Evolutionary conservation across 2,329 filamentous ascomycete species (phyloP), one percentile per base, ranked within the genome.

Genomic region (Graphilbum sp.): DNA sequence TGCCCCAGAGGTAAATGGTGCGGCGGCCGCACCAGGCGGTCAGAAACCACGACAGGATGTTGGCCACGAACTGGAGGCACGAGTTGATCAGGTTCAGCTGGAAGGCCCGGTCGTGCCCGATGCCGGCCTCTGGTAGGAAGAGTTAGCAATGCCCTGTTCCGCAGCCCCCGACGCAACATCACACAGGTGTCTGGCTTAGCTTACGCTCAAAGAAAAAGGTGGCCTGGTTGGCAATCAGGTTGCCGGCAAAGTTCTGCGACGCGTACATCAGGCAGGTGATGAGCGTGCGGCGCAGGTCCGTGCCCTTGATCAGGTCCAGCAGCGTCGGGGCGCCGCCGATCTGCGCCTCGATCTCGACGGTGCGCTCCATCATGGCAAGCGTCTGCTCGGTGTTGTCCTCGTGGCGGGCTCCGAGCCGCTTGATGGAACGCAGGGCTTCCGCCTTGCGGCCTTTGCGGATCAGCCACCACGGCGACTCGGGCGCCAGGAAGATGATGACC

Each of bases 21-120:
- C 46, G 45, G 16, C 46, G 43, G 21, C 42, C 42, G 15, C 45
- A 36, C 34, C 37, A 41, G 1, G 67, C 66, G 13, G 71, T 79
- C 36, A 80, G 65, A 40, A 78, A 56, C 75, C 75, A 79, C 41
- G 74, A 79, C 32, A 75, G 59, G 66, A 76, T 76, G 52, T 75
- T 71, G 43, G 75, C 63, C 51, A 80, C 54, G 54, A 55, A 60
- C 51, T 76, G 70, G 2, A 79, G 70, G 35, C 64, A 69, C 0
- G 75, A 77, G 37, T 68, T 78, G 54, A 78, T 77, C 21, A 79
- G 66, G 53, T 69, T 69, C 15, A 79, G 60, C 29, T 65, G 66
- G 50, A 79, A 79, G 4, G 75, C 67, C 21, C 59, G 64, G 46
- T 75, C 57, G 4, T 52, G 54, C 2, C 42, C 41, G 46, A 79